Evolutionary conservation across 2,329 filamentous ascomycete species (phyloP), one percentile per base, ranked within the genome.

Genomic region (Phaeosphaeriaceae sp.): DNA sequence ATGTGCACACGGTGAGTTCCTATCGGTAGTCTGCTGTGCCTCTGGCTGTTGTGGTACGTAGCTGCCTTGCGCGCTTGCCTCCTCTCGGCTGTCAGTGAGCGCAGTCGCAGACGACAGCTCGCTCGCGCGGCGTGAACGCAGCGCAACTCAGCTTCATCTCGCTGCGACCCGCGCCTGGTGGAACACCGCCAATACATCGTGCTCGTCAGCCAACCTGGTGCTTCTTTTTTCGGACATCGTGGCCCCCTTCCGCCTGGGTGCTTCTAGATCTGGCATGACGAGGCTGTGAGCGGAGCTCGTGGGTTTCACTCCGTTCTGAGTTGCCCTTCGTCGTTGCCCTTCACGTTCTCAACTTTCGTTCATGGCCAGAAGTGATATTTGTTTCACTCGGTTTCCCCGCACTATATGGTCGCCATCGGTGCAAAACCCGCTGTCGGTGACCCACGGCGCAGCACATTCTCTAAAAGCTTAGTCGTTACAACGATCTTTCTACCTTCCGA

Each of bases 201-300:
- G 13, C 24, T 25, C 44, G 25, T 41, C 22, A 48, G 9, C 11
- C 49, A 33, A 42, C 25, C 44, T 51, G 33, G 9, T 36, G 41
- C 42, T 41, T 51, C 46, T 17, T 50, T 36, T 22, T 44, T 22
- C 42, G 48, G 17, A 42, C 19, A 17, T 42, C 19, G 25, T 36
- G 17, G 21, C 51, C 27, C 44, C 47, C 44, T 25, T 48, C 24
- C 21, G 31, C 44, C 24, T 27, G 21, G 13, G 21, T 48, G 51
- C 27, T 45, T 48, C 9, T 48, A 46, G 46, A 7, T 15, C 53
- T 49, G 51, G 46, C 58, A 33, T 53, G 48, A 53, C 63, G 46
- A 63, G 63, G 63, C 65, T 62, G 56, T 52, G 57, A 46, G 51
- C 40, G 33, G 46, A 55, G 54, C 56, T 57, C 51, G 36, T 24